A percentile compares a stretch with the other conserved stretches of the same genome.
Evolutionary conservation across 371 early-diverging fungal species (phyloP).

Genomic region (Apophysomyces trapeziformis): DNA sequence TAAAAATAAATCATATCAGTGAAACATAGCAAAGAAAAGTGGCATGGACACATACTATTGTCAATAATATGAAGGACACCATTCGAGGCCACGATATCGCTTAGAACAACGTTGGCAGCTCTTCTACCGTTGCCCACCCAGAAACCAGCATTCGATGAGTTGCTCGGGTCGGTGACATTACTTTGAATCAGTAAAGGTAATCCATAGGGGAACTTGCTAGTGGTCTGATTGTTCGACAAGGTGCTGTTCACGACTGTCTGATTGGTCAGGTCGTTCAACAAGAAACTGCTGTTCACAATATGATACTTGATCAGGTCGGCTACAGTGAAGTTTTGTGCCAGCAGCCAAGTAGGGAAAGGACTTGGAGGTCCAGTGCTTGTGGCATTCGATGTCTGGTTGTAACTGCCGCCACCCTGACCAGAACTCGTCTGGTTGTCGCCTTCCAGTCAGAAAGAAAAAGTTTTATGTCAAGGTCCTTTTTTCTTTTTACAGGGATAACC

Average conservation of each 20-base stretch:
- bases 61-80: slow-evolving; percentile 46
- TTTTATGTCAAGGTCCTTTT: too few species aligned
- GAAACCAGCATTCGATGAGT: slow-evolving; percentile 2
- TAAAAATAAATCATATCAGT: background rate
- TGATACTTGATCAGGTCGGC: slow-evolving; percentile 42
- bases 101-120: slow-evolving; percentile 25
- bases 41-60: slow-evolving; percentile 21
- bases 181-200: slow-evolving; percentile 34
- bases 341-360: slow-evolving; percentile 1
- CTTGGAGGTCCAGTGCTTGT: slow-evolving; percentile 14
- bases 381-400: slow-evolving; percentile 11
- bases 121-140: slow-evolving; percentile 36
- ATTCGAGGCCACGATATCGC: slow-evolving; percentile 42
- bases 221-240: slow-evolving; percentile 31
- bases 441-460: background rate
- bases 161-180: slow-evolving; percentile 24
- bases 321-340: slow-evolving; percentile 18
- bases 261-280: slow-evolving; percentile 23
- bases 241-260: slow-evolving; percentile 26
- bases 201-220: slow-evolving; percentile 22
- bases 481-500: background rate
- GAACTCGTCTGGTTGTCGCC: background rate
- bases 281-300: slow-evolving; percentile 28
- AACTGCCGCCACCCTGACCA: background rate
- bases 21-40: background rate